These are phyloP conservation scores for Cocos nucifera DNA, from an alignment of 176 grass and related monocot genomes.

Conservation along the genomic window DNA sequence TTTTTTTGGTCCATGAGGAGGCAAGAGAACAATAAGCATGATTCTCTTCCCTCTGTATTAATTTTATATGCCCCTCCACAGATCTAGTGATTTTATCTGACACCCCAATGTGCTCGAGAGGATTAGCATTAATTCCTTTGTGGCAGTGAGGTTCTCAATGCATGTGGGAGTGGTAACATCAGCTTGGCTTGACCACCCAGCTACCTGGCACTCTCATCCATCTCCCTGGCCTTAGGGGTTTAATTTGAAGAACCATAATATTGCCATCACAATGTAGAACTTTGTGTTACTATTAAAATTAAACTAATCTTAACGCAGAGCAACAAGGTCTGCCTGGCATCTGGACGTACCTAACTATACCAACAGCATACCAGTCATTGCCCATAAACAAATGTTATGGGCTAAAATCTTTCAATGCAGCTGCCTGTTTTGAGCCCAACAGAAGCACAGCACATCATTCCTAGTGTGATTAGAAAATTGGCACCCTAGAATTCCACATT, in stretches of 20 bases:
- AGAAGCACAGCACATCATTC: background rate
- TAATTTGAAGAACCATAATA: background rate
- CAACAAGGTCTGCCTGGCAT: too few relatives aligned
- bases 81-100: too few relatives aligned
- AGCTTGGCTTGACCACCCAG: background rate
- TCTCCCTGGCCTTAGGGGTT: background rate
- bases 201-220: too few relatives aligned
- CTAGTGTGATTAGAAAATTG: background rate
- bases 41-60: too few relatives aligned
- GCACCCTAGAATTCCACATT: slow-evolving; percentile 2
- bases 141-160: too few relatives aligned
- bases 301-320: background rate
- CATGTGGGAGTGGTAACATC: background rate
- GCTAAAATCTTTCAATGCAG: background rate
- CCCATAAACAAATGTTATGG: slow-evolving; percentile 1
- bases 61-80: too few relatives aligned
- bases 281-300: background rate
- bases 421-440: background rate
- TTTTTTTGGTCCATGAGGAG: too few relatives aligned
- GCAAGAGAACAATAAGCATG: too few relatives aligned
- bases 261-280: background rate
- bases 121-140: background rate
- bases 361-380: background rate
- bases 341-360: too few relatives aligned
- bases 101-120: background rate